Percentiles rank a stretch among this genome's conserved stretches.
These are phyloP conservation scores for Sugiyamaella boreocaroliniensis DNA, from an alignment of 805 yeast species.

Conservation along the genomic window DNA sequence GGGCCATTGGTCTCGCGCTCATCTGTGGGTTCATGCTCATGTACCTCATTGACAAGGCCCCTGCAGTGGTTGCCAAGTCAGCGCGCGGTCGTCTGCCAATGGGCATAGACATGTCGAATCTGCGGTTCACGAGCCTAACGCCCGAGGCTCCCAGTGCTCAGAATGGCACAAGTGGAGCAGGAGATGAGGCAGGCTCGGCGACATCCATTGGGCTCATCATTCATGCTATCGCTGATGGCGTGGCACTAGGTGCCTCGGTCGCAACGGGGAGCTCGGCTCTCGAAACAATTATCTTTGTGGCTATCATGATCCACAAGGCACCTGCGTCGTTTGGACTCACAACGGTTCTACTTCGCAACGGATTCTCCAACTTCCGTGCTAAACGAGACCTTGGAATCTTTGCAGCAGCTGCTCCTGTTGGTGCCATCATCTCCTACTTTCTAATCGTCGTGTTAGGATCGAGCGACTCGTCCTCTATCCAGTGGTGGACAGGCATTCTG, in stretches of 20 bases:
- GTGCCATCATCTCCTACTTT: slow-evolving; percentile 47
- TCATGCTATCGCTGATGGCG: slow-evolving; percentile 68
- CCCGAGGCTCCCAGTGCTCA: neutral
- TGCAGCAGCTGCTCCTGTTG: slow-evolving; percentile 54
- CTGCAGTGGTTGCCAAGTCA: slow-evolving; percentile 12
- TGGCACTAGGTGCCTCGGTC: slow-evolving; percentile 60
- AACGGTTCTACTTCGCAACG: slow-evolving; percentile 43
- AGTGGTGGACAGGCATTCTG: slow-evolving; percentile 44
- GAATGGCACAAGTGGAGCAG: neutral
- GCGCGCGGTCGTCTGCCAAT: slow-evolving; percentile 10
- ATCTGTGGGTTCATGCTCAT: slow-evolving; percentile 49
- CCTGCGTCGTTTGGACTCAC: slow-evolving; percentile 69
- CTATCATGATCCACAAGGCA: slow-evolving; percentile 62
- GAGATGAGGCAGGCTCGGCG: slow-evolving; percentile 31
- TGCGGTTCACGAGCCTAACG: slow-evolving; percentile 17
- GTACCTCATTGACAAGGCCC: slow-evolving; percentile 43
- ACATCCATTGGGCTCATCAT: slow-evolving; percentile 56
- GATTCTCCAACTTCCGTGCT: slow-evolving; percentile 31
- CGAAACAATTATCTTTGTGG: slow-evolving; percentile 45
- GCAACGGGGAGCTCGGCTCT: slow-evolving; percentile 35
- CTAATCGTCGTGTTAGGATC: slow-evolving; percentile 26
- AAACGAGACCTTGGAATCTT: slow-evolving; percentile 47
- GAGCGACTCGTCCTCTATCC: slow-evolving; percentile 19
- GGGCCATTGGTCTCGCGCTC: slow-evolving; percentile 42
- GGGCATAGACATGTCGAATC: slow-evolving; percentile 25